Percentiles rank a stretch among this genome's conserved stretches.
phyloP scores from a whole-genome alignment of 1,284 basidiomycete species.

The Heterobasidion parviporum region DNA sequence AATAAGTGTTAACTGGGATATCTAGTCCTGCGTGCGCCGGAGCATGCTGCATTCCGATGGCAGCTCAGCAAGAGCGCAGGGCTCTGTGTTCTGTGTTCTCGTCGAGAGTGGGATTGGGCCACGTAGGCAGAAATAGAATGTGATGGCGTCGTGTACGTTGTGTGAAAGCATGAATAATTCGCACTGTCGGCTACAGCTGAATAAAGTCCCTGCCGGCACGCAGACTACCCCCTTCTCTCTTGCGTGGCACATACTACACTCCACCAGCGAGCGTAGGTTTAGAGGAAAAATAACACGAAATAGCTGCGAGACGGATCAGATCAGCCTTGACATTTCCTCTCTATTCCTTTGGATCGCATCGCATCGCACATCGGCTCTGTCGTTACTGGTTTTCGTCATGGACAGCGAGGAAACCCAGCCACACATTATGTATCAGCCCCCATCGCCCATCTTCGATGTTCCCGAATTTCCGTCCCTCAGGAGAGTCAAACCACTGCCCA shows the following conservation, averaged over 20 bases:
- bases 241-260: neutral
- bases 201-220: neutral
- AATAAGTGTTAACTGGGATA: too few species aligned
- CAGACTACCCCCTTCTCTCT: neutral
- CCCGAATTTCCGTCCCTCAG: slow-evolving; percentile 53
- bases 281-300: neutral
- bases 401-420: slow-evolving; percentile 5
- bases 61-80: too few species aligned
- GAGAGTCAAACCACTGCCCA: slow-evolving; percentile 67
- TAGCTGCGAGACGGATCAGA: neutral
- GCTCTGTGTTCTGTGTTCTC: too few species aligned
- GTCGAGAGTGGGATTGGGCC: too few species aligned
- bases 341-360: neutral
- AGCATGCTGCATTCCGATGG: too few species aligned
- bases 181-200: neutral
- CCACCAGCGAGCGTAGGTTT: neutral
- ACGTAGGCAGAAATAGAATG: too few species aligned
- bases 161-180: neutral
- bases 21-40: too few species aligned
- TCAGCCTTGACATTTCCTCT: neutral
- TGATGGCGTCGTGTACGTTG: neutral
- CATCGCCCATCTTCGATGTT: slow-evolving; percentile 52
- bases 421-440: slow-evolving; percentile 32
- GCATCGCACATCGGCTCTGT: too few species aligned
- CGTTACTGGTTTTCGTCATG: neutral